Base-by-base conservation (phyloP, 495 filamentous ascomycete species). In the Thermothielavioides terrestris region DNA sequence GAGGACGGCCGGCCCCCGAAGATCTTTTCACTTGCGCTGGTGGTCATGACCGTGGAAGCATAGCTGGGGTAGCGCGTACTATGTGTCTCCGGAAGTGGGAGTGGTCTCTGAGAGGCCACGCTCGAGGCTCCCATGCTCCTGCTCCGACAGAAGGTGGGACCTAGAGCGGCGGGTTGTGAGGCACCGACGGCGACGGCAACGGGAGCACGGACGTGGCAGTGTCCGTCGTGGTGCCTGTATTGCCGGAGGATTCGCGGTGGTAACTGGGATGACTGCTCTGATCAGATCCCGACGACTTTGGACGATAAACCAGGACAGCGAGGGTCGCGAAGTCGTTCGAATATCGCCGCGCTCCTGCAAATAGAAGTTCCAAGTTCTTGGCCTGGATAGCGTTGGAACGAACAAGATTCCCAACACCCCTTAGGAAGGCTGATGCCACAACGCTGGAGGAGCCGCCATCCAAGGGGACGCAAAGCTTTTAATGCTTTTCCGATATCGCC, bases 81-180 rank as follows among this genome's bases (percentile, higher is more conserved):
- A 46, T 66, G 64, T 40, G 68, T 61, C 26, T 73, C 68, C 23
- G 82, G 81, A 14, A 83, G 71, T 50, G 84, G 80, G 49, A 64
- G 49, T 11, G 55, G 74, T 49, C 82, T 76, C 37, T 83, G 74
- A 39, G 75, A 67, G 27, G 64, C 58, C 49, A 65, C 57, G 53
- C 50, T 58, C 49, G 54, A 31, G 35, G 53, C 26, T 46, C 51
- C 50, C 52, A 54, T 53, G 11, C 12, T 40, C 9, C 39, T 39
- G 11, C 20, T 20, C 36, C 15, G 21, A 37, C 27, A 22, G 37
- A 9, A 35, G 44, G 32, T 40, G 37, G 18, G 37, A 26, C 44
- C 14, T 26, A 10, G 42, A 30, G 47, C 37, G 34, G 30, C 42
- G 38, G 14, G 26, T n/a, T n/a, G 11, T 37, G 5, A 9, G n/a